phyloP scores from a whole-genome alignment of 129 eudicot species.

The Helianthus annuus region HanXRQr2.0-SUNRISE NC_035444.2:32261057-32261556 shows the following conservation, averaged over 20 bases:
- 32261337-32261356: too few species aligned
- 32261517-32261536: too few species aligned
- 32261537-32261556: too few species aligned
- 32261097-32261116: neutral
- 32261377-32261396: too few species aligned
- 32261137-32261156: neutral
- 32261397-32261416: too few species aligned
- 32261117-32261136: neutral
- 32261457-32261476: too few species aligned
- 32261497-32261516: too few species aligned
- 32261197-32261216: neutral
- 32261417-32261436: too few species aligned
- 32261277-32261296: neutral
- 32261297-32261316: neutral
- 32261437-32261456: too few species aligned
- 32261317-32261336: neutral
- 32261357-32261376: too few species aligned
- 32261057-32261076: neutral
- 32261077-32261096: neutral
- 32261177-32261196: neutral
- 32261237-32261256: neutral
- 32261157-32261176: neutral
- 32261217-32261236: too few species aligned
- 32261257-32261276: neutral
- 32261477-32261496: too few species aligned